Evolutionary conservation across 805 yeast genomes (phyloP).

Genomic region (Nakazawaea wyomingensis): DNA sequence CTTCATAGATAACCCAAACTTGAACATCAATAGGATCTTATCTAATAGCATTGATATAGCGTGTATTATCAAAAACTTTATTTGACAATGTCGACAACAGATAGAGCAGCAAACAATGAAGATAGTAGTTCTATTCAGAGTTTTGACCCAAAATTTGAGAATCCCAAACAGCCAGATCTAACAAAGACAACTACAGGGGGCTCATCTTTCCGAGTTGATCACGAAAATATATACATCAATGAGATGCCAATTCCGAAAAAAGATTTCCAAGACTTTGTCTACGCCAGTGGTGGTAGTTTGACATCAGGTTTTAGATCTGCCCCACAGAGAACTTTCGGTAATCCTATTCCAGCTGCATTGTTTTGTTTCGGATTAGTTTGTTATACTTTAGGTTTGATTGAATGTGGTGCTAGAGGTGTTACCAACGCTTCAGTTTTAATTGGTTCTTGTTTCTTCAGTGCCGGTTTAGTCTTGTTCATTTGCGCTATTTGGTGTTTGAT

Average conservation of each 20-base stretch:
- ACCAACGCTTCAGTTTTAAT: slow-evolving; percentile 36
- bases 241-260: slow-evolving; percentile 38
- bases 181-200: background rate
- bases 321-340: slow-evolving; percentile 27
- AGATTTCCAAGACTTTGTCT: slow-evolving; percentile 40
- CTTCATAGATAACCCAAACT: too few relatives aligned
- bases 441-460: slow-evolving; percentile 42
- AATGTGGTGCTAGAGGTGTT: slow-evolving; percentile 42
- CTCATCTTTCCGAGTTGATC: slow-evolving; percentile 31
- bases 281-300: slow-evolving; percentile 58
- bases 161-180: background rate
- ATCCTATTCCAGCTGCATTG: slow-evolving; percentile 52
- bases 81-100: background rate
- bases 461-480: slow-evolving; percentile 44
- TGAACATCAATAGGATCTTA: too few relatives aligned
- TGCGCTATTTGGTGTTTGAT: slow-evolving; percentile 48
- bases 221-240: slow-evolving; percentile 36
- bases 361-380: slow-evolving; percentile 43
- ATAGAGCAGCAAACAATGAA: background rate
- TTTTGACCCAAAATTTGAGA: slow-evolving; percentile 2
- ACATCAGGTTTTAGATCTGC: slow-evolving; percentile 33
- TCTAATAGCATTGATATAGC: background rate
- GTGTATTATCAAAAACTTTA: background rate
- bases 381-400: slow-evolving; percentile 41
- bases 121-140: background rate